Base-by-base conservation (phyloP, 1,284 basidiomycete species). In the Cryptococcus floricola region DNA sequence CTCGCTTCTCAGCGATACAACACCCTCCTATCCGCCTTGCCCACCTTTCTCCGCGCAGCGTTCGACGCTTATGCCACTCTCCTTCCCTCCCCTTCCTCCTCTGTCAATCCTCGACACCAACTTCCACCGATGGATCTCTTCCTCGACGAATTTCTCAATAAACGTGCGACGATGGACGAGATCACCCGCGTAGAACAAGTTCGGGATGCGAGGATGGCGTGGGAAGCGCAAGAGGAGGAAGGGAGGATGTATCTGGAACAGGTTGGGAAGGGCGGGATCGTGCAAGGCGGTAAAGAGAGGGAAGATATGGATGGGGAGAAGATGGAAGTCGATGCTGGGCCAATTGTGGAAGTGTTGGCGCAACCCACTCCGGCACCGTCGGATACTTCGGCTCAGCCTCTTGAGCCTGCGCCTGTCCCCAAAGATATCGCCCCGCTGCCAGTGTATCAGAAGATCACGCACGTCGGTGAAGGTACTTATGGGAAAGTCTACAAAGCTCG, bases 401-500 rank as follows among this genome's bases (percentile, higher is more conserved):
- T 13, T 4, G 23, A 37, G 13, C 27, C 37, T 41, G n/a, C 23
- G 18, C 18, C 43, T 25, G 14, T 38, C 13, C n/a, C 37, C 14
- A 7, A 42, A 8, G 12, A 37, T 12, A 31, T 42, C 16, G 14
- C 18, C 14, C 50, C 53, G 14, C 39, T 39, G 10, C 45, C 53
- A 4, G 69, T 94, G 13, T 99, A 98, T 76, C 84, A 85, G 52
- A 89, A 94, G 54, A 81, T 98, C 39, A 88, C 85, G 51, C 94
- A 98, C 71, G 96, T 99, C 38, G 96, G 96, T 16, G 95, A 98
- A 74, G 96, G 96, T 2, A 99, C 96, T 2, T 99, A 98, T 72
- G 96, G 96, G 16, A 97, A 99, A 75, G 96, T 99, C 0, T 99
- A 97, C 82, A 99, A 99, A 77, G 96, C 96, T 1, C 84, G 85